Base-by-base conservation (phyloP, 108 stramenopile genomes). In the Cyclotella choctawhatcheeana region DNA sequence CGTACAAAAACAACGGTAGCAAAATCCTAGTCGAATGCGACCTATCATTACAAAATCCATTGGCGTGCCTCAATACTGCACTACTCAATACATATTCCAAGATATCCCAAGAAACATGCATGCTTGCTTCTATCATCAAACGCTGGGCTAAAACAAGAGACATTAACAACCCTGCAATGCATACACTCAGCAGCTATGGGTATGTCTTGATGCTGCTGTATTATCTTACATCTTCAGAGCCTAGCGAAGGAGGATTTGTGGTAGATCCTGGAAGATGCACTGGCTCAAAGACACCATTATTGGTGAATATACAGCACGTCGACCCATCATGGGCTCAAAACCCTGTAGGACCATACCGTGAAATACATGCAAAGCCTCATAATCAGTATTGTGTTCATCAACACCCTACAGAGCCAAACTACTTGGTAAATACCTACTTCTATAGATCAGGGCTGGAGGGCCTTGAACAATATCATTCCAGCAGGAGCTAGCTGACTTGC, bases 121-220 rank as follows among this genome's bases (percentile, higher is more conserved):
- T 86, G 22, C 81, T 99, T 52, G 98, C 97, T 47, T 89, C 92
- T 59, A 86, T 96, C 32, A 86, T 99, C 71, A 99, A 99, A 75
- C 84, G 89, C 18, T 98, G 97, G 97, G 97, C 97, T 24, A 98
- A 97, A 81, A 85, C 71, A 29, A 82, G 98, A 29, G 87, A 90
- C 59, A 97, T 99, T 29, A 99, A 99, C 88, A 87, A 93, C 55
- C 97, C 99, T 34, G 83, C 89, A 30, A 86, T 91, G 44, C 96
- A 97, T 53, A 99, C 98, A 20, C 84, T 99, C 67, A 93, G 91
- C 75, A 93, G 93, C 56, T 99, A 99, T 74, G 99, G 97, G 3
- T 99, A 97, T 84, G 85, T 99, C 64, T 69, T 99, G 25, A 91
- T 94, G 88, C 81, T 99, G 27, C 62, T 98, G 33, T 91, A 97